Conservation (phyloP, 225 moss, liverwort and hornwort species). For the Physcomitrium patens region DNA sequence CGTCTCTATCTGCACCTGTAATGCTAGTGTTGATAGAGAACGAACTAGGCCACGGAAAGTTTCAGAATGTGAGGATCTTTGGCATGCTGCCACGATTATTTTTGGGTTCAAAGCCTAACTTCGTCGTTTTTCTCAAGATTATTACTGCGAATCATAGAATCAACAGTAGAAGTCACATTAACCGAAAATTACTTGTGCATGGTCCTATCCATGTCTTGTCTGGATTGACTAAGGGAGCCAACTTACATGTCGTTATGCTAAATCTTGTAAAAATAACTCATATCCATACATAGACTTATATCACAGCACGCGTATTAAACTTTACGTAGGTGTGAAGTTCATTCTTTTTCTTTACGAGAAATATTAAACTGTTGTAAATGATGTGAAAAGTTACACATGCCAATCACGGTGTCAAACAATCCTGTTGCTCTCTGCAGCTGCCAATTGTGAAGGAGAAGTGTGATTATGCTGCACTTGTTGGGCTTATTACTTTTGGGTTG, state of each 20-base stretch:
- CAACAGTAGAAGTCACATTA: background rate
- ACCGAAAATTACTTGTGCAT: background rate
- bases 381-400: background rate
- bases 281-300: background rate
- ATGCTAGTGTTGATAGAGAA: background rate
- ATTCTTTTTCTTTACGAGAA: background rate
- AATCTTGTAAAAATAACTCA: background rate
- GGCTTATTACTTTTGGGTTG: constrained; percentile 60
- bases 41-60: too few species aligned
- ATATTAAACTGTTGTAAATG: background rate
- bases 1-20: background rate
- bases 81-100: too few species aligned
- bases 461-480: constrained; percentile 51
- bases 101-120: background rate
- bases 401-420: constrained; percentile 17
- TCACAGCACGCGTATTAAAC: background rate
- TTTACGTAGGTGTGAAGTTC: background rate
- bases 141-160: background rate
- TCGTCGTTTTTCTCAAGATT: background rate
- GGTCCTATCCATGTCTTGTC: background rate
- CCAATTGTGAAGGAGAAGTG: constrained; percentile 48
- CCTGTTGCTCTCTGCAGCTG: constrained; percentile 40
- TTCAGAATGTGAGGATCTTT: background rate
- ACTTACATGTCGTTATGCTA: background rate
- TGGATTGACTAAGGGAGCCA: background rate